Percentiles rank a stretch among this genome's conserved stretches.
Conservation (phyloP, 352 stramenopile genomes). For the Aphanomyces astaci region DNA sequence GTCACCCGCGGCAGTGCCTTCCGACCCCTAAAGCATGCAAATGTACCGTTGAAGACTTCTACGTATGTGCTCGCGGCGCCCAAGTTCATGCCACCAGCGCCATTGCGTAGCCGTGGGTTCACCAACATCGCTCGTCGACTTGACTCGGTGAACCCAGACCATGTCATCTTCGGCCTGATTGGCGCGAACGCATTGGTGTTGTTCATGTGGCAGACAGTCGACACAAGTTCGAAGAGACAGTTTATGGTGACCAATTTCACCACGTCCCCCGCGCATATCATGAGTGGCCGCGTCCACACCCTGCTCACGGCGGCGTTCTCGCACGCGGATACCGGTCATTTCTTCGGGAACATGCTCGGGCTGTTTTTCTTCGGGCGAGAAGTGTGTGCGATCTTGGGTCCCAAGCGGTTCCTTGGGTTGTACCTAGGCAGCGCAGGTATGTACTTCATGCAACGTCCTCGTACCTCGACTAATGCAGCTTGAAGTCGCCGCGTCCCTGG, state of each 20-base stretch:
- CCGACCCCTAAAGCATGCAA: neutral
- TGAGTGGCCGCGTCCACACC: constrained; percentile 58
- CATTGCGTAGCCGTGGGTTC: neutral
- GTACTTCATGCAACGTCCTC: constrained; percentile 32
- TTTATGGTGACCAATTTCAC: constrained; percentile 73
- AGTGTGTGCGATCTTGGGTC: constrained; percentile 57
- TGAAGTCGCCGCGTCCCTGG: constrained; percentile 17
- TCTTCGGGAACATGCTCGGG: constrained; percentile 66
- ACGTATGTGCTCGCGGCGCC: neutral
- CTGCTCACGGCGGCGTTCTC: constrained; percentile 69
- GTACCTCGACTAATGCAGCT: neutral
- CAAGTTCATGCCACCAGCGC: neutral
- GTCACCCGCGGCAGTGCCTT: neutral
- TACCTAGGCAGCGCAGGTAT: constrained; percentile 66
- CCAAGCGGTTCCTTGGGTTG: constrained; percentile 59
- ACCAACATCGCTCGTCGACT: neutral
- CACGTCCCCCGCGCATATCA: constrained; percentile 57
- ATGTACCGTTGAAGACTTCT: neutral
- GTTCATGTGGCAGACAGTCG: constrained; percentile 47
- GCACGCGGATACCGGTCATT: constrained; percentile 44
- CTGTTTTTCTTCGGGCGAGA: constrained; percentile 70
- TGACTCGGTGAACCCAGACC: constrained; percentile 11
- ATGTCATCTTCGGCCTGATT: constrained; percentile 32
- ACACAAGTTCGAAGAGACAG: constrained; percentile 36
- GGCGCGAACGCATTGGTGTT: constrained; percentile 47